A percentile compares a stretch with the other conserved stretches of the same genome.
Conservation (phyloP, 1,284 basidiomycete genomes). For the Cutaneotrichosporon sp. region DNA sequence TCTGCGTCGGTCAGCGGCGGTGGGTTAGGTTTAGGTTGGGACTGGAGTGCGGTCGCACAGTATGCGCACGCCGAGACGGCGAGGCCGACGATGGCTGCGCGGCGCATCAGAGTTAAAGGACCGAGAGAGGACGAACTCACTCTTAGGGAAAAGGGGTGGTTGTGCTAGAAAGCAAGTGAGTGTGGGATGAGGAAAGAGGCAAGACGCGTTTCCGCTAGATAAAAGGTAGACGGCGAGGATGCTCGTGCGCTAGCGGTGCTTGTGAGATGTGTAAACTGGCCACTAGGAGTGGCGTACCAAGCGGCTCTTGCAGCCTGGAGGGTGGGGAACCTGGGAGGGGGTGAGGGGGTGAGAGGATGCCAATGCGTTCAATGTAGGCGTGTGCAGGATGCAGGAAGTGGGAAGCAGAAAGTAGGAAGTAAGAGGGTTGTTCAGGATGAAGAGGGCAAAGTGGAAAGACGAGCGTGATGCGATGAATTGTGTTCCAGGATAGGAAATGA, state of each 20-base stretch:
- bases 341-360: not conserved
- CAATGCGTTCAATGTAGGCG: too few species aligned
- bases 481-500: too few species aligned
- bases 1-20: slow-evolving; percentile 2
- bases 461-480: too few species aligned
- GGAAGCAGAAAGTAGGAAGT: too few species aligned
- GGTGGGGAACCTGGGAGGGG: not conserved
- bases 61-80: not conserved
- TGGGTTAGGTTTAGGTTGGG: not conserved
- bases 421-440: too few species aligned
- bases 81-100: not conserved
- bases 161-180: not conserved
- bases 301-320: not conserved
- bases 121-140: not conserved
- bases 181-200: not conserved
- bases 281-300: not conserved
- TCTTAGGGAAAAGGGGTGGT: not conserved
- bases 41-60: not conserved
- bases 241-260: not conserved
- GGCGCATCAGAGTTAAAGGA: slow-evolving; percentile 1
- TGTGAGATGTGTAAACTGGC: not conserved
- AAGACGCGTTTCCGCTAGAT: not conserved
- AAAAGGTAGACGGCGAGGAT: not conserved
- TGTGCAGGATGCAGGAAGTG: too few species aligned
- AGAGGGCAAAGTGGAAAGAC: too few species aligned